These are phyloP conservation scores for Paramyrothecium roridum DNA, from an alignment of 2,329 filamentous ascomycete genomes.

Conservation along the genomic window DNA sequence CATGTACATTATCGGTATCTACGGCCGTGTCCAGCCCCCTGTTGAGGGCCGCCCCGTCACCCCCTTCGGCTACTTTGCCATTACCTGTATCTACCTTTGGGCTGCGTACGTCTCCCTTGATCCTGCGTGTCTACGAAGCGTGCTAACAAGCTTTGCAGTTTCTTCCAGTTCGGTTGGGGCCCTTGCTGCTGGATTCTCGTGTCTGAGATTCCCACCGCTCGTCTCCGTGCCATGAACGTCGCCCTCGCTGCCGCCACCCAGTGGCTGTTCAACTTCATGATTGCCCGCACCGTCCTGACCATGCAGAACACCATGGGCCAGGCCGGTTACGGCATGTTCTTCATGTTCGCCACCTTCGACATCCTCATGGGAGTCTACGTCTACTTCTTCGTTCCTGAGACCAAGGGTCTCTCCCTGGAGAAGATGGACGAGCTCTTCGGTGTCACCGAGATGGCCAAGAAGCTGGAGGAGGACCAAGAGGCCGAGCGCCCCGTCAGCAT, in stretches of 20 bases:
- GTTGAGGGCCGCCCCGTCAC: conserved; percentile 45
- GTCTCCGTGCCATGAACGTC: conserved; percentile 65
- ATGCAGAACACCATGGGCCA: conserved; percentile 58
- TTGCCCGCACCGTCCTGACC: conserved; percentile 63
- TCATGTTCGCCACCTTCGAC: conserved; percentile 67
- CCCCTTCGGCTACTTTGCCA: conserved; percentile 65
- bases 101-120: conserved; percentile 39
- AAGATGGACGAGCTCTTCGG: conserved; percentile 67
- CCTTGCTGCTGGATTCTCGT: conserved; percentile 72
- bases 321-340: conserved; percentile 56
- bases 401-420: conserved; percentile 62
- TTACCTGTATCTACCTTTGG: conserved; percentile 71
- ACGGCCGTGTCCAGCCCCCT: conserved; percentile 61
- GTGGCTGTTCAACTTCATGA: conserved; percentile 73
- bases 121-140: not conserved
- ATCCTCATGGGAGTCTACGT: conserved; percentile 63
- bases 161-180: conserved; percentile 71
- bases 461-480: conserved; percentile 24
- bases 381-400: conserved; percentile 68
- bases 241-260: conserved; percentile 66
- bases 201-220: conserved; percentile 63
- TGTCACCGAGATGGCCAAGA: conserved; percentile 40
- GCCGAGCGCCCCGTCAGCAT: conserved; percentile 22
- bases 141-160: conserved; percentile 25
- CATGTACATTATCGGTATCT: conserved; percentile 72